Base-by-base conservation (phyloP, 2,329 filamentous ascomycete genomes). In the Fusarium napiforme region DNA sequence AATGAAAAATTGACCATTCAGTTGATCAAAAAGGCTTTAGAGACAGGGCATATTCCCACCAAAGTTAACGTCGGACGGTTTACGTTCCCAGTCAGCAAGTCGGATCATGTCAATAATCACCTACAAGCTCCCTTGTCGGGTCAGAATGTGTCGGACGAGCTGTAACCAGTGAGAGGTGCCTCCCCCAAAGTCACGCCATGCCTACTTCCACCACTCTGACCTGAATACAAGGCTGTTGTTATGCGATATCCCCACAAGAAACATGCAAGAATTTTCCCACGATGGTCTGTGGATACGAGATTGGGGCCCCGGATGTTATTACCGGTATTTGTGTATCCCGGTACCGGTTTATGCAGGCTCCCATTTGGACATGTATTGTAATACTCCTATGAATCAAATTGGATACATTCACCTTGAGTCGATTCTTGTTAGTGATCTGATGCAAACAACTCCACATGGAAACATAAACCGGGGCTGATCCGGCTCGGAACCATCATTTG, bases 21-120 rank as follows among this genome's bases (percentile, higher is more conserved):
- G 43, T 61, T 81, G 11, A 73, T 81, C 30, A 70, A 80, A 53
- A 70, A 77, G 37, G 76, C 79, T 3, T 69, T 83, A 14, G 72
- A 77, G 37, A 67, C 69, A 21, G 78, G 72, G 3, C 67, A 65
- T n/a, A 79, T 80, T 76, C 75, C 74, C 23, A 77, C 78, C 3
- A 68, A 62, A 30, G 79, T 83, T 3, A 72, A 77, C 11, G 69
- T 73, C 21, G 81, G 82, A 34, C 72, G 77, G 21, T 67, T 77
- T 26, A 64, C 77, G 2, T 83, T 82, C 45, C 80, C 81, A 8
- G 60, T 73, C 36, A 60, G 55, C 9, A 52, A 47, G n/a, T 57
- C 45, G 10, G 37, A 37, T 18, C 37, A 60, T 37, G 21, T 52
- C 55, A 42, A 15, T 40, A 57, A 63, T 39, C 26, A 60, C 18